Conservation (phyloP, 441 rosid genomes). For the Corymbia citriodora region DNA sequence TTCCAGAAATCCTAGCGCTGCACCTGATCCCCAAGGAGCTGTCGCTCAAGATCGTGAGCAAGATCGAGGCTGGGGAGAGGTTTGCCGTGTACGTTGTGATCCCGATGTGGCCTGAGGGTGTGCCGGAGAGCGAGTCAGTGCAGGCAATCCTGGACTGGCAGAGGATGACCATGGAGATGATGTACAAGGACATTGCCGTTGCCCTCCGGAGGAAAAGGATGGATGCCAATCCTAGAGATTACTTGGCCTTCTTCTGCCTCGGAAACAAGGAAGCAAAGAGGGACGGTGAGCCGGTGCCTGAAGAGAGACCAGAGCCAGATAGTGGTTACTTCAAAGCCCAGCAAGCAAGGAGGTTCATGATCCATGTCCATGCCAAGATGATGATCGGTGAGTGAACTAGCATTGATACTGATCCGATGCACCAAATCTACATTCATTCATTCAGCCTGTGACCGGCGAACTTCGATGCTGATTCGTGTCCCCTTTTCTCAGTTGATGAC, state of each 20-base stretch:
- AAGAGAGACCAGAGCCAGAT: conserved; percentile 23
- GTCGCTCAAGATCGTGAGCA: conserved; percentile 51
- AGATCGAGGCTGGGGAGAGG: conserved; percentile 50
- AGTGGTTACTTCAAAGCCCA: conserved; percentile 50
- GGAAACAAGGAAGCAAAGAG: conserved; percentile 34
- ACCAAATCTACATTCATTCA: background rate
- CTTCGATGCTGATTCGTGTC: background rate
- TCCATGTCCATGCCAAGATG: conserved; percentile 63
- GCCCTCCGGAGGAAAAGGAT: conserved; percentile 32
- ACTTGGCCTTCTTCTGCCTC: conserved; percentile 51
- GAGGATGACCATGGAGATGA: conserved; percentile 62
- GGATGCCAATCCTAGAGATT: conserved; percentile 39
- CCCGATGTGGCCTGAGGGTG: conserved; percentile 66
- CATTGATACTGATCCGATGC: background rate
- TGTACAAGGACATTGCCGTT: conserved; percentile 40
- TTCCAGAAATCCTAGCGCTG: conserved; percentile 32
- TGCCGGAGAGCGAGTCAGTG: conserved; percentile 40
- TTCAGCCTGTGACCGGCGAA: background rate
- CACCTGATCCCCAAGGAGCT: conserved; percentile 65
- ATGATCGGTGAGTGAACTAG: conserved; percentile 39
- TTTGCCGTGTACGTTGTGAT: conserved; percentile 53
- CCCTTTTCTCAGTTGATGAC: conserved; percentile 47
- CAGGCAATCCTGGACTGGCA: conserved; percentile 65
- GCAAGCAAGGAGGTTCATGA: conserved; percentile 53
- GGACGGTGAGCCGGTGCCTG: conserved; percentile 30